A percentile compares a stretch with the other conserved stretches of the same genome.
Conservation (phyloP, 208 protist species). For the Wallacemonas rigidus region DNA sequence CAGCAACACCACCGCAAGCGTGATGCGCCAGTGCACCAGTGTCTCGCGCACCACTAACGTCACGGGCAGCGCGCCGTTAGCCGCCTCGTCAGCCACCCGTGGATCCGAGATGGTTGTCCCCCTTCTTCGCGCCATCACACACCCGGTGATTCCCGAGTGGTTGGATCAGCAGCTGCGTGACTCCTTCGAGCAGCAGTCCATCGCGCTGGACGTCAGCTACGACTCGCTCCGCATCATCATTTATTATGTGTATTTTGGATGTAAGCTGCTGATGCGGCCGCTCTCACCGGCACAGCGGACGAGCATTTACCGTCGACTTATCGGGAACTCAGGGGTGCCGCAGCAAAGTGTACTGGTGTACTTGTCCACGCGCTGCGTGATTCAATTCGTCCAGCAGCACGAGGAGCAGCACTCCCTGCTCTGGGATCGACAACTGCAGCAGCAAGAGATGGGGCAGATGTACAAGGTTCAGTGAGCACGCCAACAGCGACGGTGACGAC, state of each 20-base stretch:
- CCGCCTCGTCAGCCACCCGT: constrained; percentile 11
- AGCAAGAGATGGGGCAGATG: constrained; percentile 6
- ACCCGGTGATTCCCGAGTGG: constrained; percentile 48
- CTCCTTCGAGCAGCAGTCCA: constrained; percentile 66
- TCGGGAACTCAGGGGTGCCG: constrained; percentile 67
- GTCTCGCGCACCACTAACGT: constrained; percentile 6
- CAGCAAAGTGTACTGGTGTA: constrained; percentile 63
- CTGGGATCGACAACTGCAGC: constrained; percentile 44
- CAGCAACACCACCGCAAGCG: background rate
- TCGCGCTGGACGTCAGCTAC: constrained; percentile 70
- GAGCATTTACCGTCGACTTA: constrained; percentile 75
- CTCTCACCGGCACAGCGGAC: constrained; percentile 61
- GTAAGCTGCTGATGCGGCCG: constrained; percentile 73
- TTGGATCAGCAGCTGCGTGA: constrained; percentile 50
- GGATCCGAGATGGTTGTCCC: constrained; percentile 16
- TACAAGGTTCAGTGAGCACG: background rate
- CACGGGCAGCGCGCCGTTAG: background rate
- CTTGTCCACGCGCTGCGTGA: constrained; percentile 75
- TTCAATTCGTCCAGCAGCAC: constrained; percentile 66
- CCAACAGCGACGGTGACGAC: background rate
- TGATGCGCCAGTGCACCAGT: background rate
- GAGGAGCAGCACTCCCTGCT: constrained; percentile 53
- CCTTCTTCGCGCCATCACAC: constrained; percentile 36
- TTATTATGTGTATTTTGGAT: constrained; percentile 80
- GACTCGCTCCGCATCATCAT: constrained; percentile 73